Evolutionary conservation across 1,284 basidiomycete genomes (phyloP).

Genomic region (Somion occarium): DNA sequence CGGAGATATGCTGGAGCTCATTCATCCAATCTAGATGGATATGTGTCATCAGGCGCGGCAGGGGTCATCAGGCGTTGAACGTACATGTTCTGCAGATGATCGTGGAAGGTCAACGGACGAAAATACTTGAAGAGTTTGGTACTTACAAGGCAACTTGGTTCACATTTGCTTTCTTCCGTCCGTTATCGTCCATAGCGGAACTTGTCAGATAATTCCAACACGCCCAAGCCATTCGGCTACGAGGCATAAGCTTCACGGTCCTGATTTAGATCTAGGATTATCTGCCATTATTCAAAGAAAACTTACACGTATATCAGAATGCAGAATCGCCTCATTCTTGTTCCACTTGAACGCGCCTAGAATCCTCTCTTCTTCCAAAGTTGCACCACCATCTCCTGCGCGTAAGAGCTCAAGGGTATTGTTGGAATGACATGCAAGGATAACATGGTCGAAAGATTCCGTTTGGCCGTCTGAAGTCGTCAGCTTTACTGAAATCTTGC

Average conservation of each 20-base stretch:
- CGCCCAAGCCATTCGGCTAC: slow-evolving; percentile 56
- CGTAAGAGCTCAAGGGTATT: slow-evolving; percentile 56
- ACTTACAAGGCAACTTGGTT: slow-evolving; percentile 65
- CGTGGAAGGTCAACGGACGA: slow-evolving; percentile 4
- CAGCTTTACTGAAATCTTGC: slow-evolving; percentile 32
- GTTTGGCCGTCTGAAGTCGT: slow-evolving; percentile 39
- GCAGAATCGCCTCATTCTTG: slow-evolving; percentile 66
- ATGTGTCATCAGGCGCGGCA: slow-evolving; percentile 8
- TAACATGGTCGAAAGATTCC: slow-evolving; percentile 66
- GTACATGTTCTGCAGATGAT: slow-evolving; percentile 10
- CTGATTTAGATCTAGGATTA: background rate
- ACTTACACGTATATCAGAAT: slow-evolving; percentile 53
- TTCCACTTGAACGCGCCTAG: slow-evolving; percentile 65
- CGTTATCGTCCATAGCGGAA: slow-evolving; percentile 34
- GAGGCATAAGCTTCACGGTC: slow-evolving; percentile 58
- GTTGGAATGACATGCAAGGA: slow-evolving; percentile 77
- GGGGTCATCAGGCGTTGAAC: slow-evolving; percentile 8
- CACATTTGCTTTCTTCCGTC: slow-evolving; percentile 42
- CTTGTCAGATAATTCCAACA: slow-evolving; percentile 74
- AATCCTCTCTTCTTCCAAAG: slow-evolving; percentile 51
- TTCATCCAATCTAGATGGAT: slow-evolving; percentile 67
- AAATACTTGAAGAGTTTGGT: background rate
- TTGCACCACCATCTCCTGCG: slow-evolving; percentile 39
- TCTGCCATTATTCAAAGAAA: background rate
- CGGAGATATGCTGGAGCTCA: slow-evolving; percentile 65